Evolutionary conservation across 2,329 filamentous ascomycete species (phyloP).

Genomic region (Xylaria sp.): DNA sequence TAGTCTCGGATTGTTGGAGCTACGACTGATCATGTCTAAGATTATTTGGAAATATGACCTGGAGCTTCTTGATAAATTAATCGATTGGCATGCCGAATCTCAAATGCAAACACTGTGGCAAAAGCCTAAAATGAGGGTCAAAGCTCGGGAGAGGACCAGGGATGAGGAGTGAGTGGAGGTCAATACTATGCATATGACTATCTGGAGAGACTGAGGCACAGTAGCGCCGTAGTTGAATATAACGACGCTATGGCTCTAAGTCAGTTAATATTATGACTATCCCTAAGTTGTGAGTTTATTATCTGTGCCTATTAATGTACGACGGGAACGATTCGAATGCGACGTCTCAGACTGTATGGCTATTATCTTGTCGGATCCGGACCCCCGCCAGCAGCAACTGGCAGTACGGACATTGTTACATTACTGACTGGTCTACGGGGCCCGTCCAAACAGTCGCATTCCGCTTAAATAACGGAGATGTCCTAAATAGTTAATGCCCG

Average conservation of each 20-base stretch:
- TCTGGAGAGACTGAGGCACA: not conserved
- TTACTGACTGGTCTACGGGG: not conserved
- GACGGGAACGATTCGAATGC: too few species aligned
- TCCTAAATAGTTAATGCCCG: slow-evolving; percentile 11
- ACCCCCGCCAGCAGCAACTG: not conserved
- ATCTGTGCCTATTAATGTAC: not conserved
- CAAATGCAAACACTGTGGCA: slow-evolving; percentile 43
- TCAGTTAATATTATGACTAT: not conserved
- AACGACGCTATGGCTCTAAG: not conserved
- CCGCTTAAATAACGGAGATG: slow-evolving; percentile 8
- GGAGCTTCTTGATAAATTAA: slow-evolving; percentile 32
- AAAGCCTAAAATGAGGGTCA: slow-evolving; percentile 40
- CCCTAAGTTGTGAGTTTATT: not conserved
- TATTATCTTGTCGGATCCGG: not conserved
- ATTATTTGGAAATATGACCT: slow-evolving; percentile 43
- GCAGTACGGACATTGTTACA: not conserved
- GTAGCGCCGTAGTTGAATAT: not conserved
- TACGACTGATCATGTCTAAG: slow-evolving; percentile 24
- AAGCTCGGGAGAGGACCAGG: slow-evolving; percentile 11
- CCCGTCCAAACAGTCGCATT: not conserved
- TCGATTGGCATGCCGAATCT: slow-evolving; percentile 45
- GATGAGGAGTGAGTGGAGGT: not conserved
- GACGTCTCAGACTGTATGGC: not conserved
- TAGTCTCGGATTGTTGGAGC: slow-evolving; percentile 36
- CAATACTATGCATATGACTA: not conserved